A percentile compares a stretch with the other conserved stretches of the same genome.
Conservation (phyloP, 208 protist species). For the Wallacemonas sp. region DNA sequence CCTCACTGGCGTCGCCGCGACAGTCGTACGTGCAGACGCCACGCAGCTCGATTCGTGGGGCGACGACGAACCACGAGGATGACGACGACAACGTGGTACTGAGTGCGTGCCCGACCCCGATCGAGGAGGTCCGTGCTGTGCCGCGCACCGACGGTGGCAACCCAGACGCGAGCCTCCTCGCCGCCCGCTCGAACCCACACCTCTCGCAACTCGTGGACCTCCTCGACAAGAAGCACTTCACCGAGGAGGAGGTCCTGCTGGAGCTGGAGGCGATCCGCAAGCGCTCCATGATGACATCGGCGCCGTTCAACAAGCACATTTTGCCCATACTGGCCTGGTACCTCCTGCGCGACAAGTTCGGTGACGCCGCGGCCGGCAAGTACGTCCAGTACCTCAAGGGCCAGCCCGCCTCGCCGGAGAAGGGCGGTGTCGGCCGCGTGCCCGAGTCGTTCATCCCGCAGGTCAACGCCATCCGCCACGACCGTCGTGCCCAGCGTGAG, state of each 20-base stretch:
- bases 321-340: conserved; percentile 51
- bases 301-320: conserved; percentile 44
- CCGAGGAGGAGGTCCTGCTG: conserved; percentile 43
- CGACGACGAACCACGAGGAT: background rate
- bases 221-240: conserved; percentile 38
- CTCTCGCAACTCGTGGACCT: conserved; percentile 43
- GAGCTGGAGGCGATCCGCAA: conserved; percentile 57
- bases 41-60: background rate
- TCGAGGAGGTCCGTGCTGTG: background rate
- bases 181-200: conserved; percentile 34
- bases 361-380: conserved; percentile 22
- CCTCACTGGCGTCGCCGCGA: conserved; percentile 8
- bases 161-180: conserved; percentile 13
- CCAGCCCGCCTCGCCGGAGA: background rate
- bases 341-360: conserved; percentile 39
- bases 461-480: conserved; percentile 35
- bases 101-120: no score
- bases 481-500: conserved; percentile 27
- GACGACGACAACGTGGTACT: background rate
- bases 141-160: background rate
- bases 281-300: conserved; percentile 36
- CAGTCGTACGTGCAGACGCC: conserved; percentile 11
- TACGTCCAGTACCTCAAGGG: conserved; percentile 29
- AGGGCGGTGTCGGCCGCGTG: conserved; percentile 1
- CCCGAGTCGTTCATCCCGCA: conserved; percentile 32